Evolutionary conservation across 2,329 filamentous ascomycete species (phyloP).

Genomic region (Curvularia sp.): DNA sequence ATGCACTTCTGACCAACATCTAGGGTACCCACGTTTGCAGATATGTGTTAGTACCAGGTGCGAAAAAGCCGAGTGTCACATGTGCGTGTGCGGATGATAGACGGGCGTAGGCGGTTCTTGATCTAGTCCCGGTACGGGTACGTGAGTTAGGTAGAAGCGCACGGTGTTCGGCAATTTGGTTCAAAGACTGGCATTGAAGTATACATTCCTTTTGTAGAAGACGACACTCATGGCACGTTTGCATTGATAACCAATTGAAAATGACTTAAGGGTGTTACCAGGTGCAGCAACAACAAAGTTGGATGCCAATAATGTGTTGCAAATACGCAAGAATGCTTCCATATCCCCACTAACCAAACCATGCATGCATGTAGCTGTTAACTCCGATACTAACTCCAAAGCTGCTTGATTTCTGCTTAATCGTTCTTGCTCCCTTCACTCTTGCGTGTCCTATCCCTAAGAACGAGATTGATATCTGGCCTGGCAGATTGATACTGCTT

Average conservation of each 20-base stretch:
- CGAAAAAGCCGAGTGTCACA: neutral
- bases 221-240: neutral
- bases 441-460: constrained; percentile 39
- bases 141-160: constrained; percentile 6
- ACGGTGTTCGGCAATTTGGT: constrained; percentile 13
- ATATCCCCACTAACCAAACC: constrained; percentile 12
- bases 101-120: neutral
- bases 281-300: neutral
- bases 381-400: constrained; percentile 14
- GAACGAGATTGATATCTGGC: constrained; percentile 39
- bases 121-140: constrained; percentile 1
- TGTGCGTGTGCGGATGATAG: neutral
- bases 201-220: neutral
- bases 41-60: neutral
- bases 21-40: constrained; percentile 5
- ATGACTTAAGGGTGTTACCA: neutral
- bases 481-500: constrained; percentile 44
- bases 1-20: constrained; percentile 17
- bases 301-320: constrained; percentile 10
- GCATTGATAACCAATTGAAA: neutral
- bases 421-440: constrained; percentile 40
- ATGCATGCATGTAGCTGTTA: constrained; percentile 13
- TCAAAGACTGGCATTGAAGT: neutral
- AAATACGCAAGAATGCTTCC: constrained; percentile 19
- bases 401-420: constrained; percentile 21